Percentiles rank a stretch among this genome's conserved stretches.
Evolutionary conservation across 441 rosid species (phyloP).

Genomic region (Mallotus repandus): DNA sequence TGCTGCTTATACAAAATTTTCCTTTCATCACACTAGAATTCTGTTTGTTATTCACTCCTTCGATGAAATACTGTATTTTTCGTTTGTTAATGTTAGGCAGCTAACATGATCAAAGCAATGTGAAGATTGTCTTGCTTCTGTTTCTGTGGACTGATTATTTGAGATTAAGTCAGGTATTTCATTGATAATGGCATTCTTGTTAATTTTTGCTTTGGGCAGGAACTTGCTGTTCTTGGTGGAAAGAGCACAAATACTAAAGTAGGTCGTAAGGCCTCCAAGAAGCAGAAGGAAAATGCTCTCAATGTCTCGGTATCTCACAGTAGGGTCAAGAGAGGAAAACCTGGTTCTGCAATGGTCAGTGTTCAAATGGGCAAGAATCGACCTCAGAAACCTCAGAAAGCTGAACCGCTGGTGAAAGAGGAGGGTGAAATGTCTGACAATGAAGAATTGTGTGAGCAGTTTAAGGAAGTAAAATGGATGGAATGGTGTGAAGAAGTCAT

Average conservation of each 20-base stretch:
- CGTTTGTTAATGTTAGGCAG: background rate
- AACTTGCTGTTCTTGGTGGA: constrained; percentile 78
- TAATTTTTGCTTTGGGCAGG: constrained; percentile 39
- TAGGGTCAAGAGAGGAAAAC: constrained; percentile 55
- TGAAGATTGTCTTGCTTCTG: background rate
- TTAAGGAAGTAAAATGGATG: constrained; percentile 98
- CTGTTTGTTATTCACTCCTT: background rate
- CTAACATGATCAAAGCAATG: background rate
- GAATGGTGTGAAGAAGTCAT: constrained; percentile 99
- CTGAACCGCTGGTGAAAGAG: constrained; percentile 81
- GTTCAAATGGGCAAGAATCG: constrained; percentile 44
- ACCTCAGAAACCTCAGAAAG: constrained; percentile 57
- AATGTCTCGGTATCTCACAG: constrained; percentile 40
- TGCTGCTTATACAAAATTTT: background rate
- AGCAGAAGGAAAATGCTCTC: constrained; percentile 50
- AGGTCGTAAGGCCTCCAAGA: constrained; percentile 72
- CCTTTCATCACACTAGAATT: background rate
- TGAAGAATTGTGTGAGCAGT: constrained; percentile 89
- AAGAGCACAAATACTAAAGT: constrained; percentile 59
- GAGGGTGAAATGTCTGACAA: constrained; percentile 99
- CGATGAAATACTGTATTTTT: background rate
- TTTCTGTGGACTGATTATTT: background rate
- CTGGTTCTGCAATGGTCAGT: constrained; percentile 42
- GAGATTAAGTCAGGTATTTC: background rate
- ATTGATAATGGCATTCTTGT: background rate